Percentiles rank a stretch among this genome's conserved stretches.
Evolutionary conservation across 139 green algal species (phyloP).

Genomic region (Tetratostichococcus sp.): DNA sequence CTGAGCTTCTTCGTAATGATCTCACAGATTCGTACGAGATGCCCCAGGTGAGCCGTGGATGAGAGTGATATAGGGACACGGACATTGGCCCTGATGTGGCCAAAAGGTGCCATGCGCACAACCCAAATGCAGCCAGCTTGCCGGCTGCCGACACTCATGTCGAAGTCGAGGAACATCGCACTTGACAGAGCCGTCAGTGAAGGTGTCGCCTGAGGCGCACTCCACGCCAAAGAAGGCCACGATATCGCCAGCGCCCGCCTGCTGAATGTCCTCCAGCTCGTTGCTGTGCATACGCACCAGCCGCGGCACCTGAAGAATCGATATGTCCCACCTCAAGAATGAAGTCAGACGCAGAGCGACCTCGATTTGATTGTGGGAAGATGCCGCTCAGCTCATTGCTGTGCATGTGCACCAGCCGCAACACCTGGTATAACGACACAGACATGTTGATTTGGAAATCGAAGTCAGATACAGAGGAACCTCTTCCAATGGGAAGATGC

Average conservation of each 20-base stretch:
- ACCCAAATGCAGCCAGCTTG: background rate
- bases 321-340: no score
- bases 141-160: no score
- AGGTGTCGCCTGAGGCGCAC: conserved; percentile 94
- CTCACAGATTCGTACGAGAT: no score
- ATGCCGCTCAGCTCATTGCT: conserved; percentile 90
- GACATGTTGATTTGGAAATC: no score
- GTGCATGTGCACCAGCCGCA: conserved; percentile 90
- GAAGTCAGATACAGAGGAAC: no score
- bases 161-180: background rate
- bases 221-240: conserved; percentile 98
- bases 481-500: no score
- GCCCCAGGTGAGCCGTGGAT: no score
- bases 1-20: no score
- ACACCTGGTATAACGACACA: conserved; percentile 69
- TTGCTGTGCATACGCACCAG: conserved; percentile 89
- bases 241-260: conserved; percentile 87
- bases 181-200: conserved; percentile 77
- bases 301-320: conserved; percentile 70
- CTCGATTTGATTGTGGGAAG: no score
- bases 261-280: conserved; percentile 86
- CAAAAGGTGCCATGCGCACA: conserved; percentile 9
- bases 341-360: no score
- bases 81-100: no score
- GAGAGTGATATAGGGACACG: no score